Evolutionary conservation across 768 basidiomycete species (phyloP), one percentile per base, ranked within the genome.

Genomic region (Fistulinella prunicolor): DNA sequence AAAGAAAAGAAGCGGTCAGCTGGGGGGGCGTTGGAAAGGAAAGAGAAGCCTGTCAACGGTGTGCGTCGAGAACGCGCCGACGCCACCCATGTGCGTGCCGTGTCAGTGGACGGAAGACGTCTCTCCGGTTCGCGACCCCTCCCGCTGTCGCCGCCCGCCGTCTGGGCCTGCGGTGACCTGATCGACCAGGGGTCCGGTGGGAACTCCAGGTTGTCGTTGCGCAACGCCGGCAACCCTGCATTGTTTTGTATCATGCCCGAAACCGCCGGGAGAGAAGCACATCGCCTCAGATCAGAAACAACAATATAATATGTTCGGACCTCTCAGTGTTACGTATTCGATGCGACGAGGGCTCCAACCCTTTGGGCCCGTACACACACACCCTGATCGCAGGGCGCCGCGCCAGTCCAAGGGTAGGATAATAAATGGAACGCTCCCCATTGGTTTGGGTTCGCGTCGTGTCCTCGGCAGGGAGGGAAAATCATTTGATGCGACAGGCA

Each of bases 301-400:
- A 21, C 12, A 14, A 23, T 32, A 28, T 6, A 28, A 28, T 10
- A 30, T 14, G 23, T 46, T 47, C 42, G 29, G 23, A 26, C 42
- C 6, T 19, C 21, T 14, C 26, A 5, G 5, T 28, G 5, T 47
- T 58, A 58, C 46, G 51, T 54, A 52, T 24, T 20, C 32, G 12
- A 44, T 24, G 6, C 28, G 34, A 32, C 38, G 49, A n/a, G 21
- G 32, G 16, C 32, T 46, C 38, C 38, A 43, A n/a, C n/a, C n/a
- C n/a, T n/a, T n/a, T n/a, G n/a, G n/a, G n/a, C n/a, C n/a, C n/a
- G n/a, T n/a, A n/a, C n/a, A n/a, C n/a, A n/a, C n/a, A n/a, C n/a
- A n/a, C n/a, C n/a, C n/a, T n/a, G n/a, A n/a, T n/a, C n/a, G n/a
- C n/a, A n/a, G n/a, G n/a, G n/a, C n/a, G n/a, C n/a, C n/a, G n/a